These are phyloP conservation scores for Ceratocystis lukuohia DNA, from an alignment of 2,329 filamentous ascomycete species.

Conservation along the genomic window DNA sequence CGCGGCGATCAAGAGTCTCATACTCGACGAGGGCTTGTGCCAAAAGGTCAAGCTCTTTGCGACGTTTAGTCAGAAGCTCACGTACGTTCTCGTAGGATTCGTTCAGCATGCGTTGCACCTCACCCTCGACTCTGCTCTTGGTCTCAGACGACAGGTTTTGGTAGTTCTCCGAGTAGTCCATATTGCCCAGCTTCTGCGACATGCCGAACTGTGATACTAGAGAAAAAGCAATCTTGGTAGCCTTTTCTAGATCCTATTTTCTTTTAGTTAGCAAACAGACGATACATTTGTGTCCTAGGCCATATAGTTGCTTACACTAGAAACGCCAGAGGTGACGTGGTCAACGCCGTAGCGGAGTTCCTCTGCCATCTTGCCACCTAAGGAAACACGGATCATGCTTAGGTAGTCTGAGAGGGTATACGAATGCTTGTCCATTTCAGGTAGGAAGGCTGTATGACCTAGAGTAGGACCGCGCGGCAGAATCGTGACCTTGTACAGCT, in stretches of 20 bases:
- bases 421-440: slow-evolving; percentile 86
- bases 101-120: slow-evolving; percentile 74
- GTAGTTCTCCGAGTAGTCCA: slow-evolving; percentile 75
- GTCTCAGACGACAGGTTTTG: slow-evolving; percentile 72
- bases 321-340: slow-evolving; percentile 79
- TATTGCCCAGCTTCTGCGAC: slow-evolving; percentile 74
- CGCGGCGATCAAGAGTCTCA: slow-evolving; percentile 76
- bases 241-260: slow-evolving; percentile 64
- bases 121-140: slow-evolving; percentile 70
- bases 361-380: slow-evolving; percentile 81
- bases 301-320: slow-evolving; percentile 42
- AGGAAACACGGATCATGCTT: slow-evolving; percentile 62
- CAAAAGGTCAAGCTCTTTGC: slow-evolving; percentile 74
- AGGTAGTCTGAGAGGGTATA: slow-evolving; percentile 74
- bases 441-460: slow-evolving; percentile 76
- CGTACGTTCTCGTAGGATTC: slow-evolving; percentile 65
- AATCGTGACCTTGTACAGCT: slow-evolving; percentile 94
- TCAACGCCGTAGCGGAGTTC: slow-evolving; percentile 87
- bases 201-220: slow-evolving; percentile 88
- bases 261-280: slow-evolving; percentile 23
- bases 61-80: slow-evolving; percentile 57
- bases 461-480: slow-evolving; percentile 78
- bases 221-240: slow-evolving; percentile 68
- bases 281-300: neutral
- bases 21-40: slow-evolving; percentile 87